Evolutionary conservation across 768 basidiomycete genomes (phyloP), one percentile per base, ranked within the genome.

Genomic region (Termitomyces eurrhizus): DNA sequence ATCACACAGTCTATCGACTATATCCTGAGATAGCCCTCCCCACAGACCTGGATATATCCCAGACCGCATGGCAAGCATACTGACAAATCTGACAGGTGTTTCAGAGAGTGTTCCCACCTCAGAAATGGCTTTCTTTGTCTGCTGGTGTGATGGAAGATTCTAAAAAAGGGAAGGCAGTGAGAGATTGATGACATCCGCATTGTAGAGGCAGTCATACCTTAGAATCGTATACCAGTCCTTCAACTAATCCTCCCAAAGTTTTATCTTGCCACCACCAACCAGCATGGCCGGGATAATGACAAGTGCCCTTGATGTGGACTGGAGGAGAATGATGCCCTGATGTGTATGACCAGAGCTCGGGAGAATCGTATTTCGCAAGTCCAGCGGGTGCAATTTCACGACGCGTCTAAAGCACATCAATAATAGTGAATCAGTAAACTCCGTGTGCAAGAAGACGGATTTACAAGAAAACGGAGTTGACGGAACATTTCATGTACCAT

Each of bases 251-350:
- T 32, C 52, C 58, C 12, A 60, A 12, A 3, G 52, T 54, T 45
- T 55, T 49, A n/a, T 55, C 52, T 24, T 46, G 24, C 45, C 45
- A 46, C 45, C 45, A 60, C 59, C 59, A 60, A 13, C 59, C 59
- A 24, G 42, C n/a, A n/a, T 44, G 18, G 4, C 42, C 42, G 42
- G 29, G 59, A 39, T 37, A n/a, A 45, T 55, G 53, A 33, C 1
- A 13, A 24, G 12, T 21, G 1, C 33, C 46, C 6, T 29, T 5
- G n/a, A 60, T 36, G 4, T 33, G 36, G 0, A 60, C 26, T 18
- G 24, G 46, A 42, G 33, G 13, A 3, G 39, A 52, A 24, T 54
- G 53, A 39, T 55, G 59, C 29, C 45, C 59, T 33, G 53, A 55
- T 13, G 51, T 52, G 21, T 52, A 52, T 14, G 51, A 52, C 35